phyloP scores from a whole-genome alignment of 2,329 filamentous ascomycete species.

The Verticillium dahliae region DNA sequence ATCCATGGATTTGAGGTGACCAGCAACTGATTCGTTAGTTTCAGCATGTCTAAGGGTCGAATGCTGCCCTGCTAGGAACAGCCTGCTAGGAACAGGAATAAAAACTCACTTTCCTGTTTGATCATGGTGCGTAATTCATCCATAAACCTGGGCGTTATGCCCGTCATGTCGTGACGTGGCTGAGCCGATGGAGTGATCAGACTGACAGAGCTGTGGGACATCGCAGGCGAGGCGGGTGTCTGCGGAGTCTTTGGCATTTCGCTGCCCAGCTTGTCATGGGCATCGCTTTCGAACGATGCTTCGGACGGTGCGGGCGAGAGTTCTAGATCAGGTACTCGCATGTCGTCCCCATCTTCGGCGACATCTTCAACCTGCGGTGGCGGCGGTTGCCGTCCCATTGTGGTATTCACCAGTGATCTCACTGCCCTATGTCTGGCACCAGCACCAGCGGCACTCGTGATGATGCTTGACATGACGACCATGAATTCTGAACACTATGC shows the following conservation, averaged over 20 bases:
- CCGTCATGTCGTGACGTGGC: slow-evolving; percentile 5
- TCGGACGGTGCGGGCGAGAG: background rate
- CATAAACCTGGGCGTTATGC: slow-evolving; percentile 10
- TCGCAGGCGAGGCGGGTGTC: background rate
- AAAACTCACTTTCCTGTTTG: slow-evolving; percentile 11
- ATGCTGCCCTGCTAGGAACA: background rate
- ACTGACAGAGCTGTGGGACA: background rate
- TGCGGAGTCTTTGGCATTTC: background rate
- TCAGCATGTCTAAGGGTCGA: too few species aligned
- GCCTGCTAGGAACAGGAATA: background rate
- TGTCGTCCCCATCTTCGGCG: background rate
- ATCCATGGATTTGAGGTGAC: background rate
- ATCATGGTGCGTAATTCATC: slow-evolving; percentile 15
- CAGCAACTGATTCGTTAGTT: background rate
- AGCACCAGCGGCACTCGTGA: background rate
- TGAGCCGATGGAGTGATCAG: background rate
- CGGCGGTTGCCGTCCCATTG: background rate
- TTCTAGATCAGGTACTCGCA: background rate
- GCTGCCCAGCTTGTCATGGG: background rate
- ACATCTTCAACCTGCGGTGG: background rate
- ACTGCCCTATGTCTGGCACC: background rate
- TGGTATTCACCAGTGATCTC: background rate
- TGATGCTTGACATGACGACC: background rate
- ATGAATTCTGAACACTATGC: background rate
- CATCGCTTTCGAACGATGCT: background rate